Base-by-base conservation (phyloP, 768 basidiomycete species). In the Botryobasidium botryosum region DNA sequence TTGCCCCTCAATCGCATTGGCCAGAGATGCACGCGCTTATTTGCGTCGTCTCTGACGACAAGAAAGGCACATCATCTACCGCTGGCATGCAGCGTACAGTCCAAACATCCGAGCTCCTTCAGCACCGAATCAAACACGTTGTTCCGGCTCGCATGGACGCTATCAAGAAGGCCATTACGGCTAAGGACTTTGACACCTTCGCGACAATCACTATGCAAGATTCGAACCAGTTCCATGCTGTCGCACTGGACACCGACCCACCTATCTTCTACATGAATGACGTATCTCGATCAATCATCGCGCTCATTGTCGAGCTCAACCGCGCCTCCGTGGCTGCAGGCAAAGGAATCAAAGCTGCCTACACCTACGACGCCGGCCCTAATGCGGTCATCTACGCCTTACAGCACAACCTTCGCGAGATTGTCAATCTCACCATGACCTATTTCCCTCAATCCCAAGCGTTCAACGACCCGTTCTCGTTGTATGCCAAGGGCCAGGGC, bases 221-320 rank as follows among this genome's bases (percentile, higher is more conserved):
- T 60, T 92, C 88, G 42, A 99, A 99, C 66, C 82, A 87, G 66
- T 99, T 99, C 75, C 94, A 99, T 58, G 90, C 94, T 23, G 87
- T 96, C 52, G 84, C 83, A 40, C 78, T 97, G 51, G 94, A 99
- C 64, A 97, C 94, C 0, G 75, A 81, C 35, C 94, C 94, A 1
- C 94, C 94, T 35, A 97, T 97, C 62, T 97, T 99, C 62, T 99
- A 99, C 69, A 79, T 99, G 76, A 96, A 96, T 67, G 94, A 99
- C 62, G 86, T 92, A 54, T 82, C 78, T 46, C 72, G 83, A n/a
- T 62, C 85, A n/a, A 86, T 99, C 64, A 86, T 99, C 58, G 68
- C 78, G 5, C 62, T 96, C 56, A 70, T 99, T 52, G 79, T 82
- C 33, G 94, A 97, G 64, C 77, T 88, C 66, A 99, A 99, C 64